These are phyloP conservation scores for Pyricularia pennisetigena DNA, from an alignment of 2,329 filamentous ascomycete species.

Conservation along the genomic window DNA sequence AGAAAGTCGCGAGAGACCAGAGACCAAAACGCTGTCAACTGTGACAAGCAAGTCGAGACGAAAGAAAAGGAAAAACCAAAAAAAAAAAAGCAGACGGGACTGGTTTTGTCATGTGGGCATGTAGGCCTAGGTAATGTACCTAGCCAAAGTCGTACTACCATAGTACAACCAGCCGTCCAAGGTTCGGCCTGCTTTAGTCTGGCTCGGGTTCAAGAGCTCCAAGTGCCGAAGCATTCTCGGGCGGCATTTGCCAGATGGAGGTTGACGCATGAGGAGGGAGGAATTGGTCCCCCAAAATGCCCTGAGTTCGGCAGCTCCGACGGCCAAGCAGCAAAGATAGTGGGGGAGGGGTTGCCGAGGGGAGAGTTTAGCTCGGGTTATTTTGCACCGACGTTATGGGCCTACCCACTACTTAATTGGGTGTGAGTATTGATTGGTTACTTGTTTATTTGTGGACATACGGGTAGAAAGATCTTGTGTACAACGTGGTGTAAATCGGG, in stretches of 20 bases:
- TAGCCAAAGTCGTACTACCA: neutral
- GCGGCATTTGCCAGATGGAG: neutral
- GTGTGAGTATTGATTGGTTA: too few species aligned
- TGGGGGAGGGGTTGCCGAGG: slow-evolving; percentile 4
- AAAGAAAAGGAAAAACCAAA: neutral
- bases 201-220: neutral
- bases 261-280: neutral
- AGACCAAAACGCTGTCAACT: neutral
- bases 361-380: neutral
- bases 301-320: neutral
- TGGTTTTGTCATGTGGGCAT: neutral
- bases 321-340: neutral
- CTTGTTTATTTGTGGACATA: too few species aligned
- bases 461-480: too few species aligned
- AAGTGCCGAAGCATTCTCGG: neutral
- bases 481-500: too few species aligned
- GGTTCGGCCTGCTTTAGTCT: neutral
- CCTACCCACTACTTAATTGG: too few species aligned
- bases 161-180: neutral
- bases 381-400: too few species aligned
- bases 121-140: neutral
- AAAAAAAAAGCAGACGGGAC: neutral
- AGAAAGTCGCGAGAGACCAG: neutral
- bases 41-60: neutral
- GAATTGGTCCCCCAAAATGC: neutral